phyloP scores from a whole-genome alignment of 2,329 filamentous ascomycete genomes.

The Botrytis elliptica region DNA sequence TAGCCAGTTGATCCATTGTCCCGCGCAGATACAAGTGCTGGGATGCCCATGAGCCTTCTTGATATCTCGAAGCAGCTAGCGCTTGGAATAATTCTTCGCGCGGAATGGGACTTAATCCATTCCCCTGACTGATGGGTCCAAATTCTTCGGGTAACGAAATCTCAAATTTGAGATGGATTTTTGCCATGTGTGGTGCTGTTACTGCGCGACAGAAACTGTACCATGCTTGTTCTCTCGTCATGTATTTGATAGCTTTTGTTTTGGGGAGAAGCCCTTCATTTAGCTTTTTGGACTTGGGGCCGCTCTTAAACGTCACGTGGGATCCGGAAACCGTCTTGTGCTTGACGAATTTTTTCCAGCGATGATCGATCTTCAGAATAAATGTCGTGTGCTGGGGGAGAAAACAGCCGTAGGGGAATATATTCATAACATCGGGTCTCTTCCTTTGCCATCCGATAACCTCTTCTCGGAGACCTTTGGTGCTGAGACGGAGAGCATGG shows the following conservation, averaged over 20 bases:
- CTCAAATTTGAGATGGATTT: background rate
- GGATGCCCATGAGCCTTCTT: background rate
- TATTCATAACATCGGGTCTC: background rate
- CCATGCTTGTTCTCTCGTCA: background rate
- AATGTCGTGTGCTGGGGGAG: background rate
- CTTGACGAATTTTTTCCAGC: background rate
- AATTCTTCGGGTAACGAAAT: background rate
- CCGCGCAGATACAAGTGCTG: background rate
- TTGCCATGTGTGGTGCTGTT: accelerated
- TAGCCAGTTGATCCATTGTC: background rate
- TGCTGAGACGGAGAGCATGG: background rate
- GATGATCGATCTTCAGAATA: background rate
- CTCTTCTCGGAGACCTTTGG: constrained; percentile 3
- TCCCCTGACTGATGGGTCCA: background rate
- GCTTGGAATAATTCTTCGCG: background rate
- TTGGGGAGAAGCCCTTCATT: accelerated
- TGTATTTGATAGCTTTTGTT: background rate
- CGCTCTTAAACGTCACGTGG: background rate
- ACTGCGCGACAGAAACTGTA: background rate
- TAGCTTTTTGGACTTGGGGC: background rate
- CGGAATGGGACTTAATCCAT: background rate
- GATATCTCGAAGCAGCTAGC: accelerated
- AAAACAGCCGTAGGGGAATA: background rate
- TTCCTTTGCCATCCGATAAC: background rate
- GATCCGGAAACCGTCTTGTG: constrained; percentile 2